phyloP scores from a whole-genome alignment of 2,329 filamentous ascomycete genomes.

The Colletotrichum scovillei region DNA sequence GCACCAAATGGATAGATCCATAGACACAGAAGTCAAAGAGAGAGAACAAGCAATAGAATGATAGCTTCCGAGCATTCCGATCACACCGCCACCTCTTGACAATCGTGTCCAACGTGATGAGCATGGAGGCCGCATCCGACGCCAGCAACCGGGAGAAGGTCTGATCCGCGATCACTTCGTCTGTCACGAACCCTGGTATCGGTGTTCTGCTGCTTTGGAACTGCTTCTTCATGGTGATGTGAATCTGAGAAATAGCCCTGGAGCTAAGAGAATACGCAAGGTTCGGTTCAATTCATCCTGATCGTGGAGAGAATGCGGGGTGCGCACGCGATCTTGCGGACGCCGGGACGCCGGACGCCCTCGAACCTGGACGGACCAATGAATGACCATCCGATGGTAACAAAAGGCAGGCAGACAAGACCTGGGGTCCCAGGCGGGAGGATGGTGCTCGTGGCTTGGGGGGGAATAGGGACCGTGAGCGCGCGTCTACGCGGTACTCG shows the following conservation, averaged over 20 bases:
- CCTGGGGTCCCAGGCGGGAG: neutral
- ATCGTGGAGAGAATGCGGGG: slow-evolving; percentile 25
- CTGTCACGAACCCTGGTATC: neutral
- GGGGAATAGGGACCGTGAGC: neutral
- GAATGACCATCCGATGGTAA: slow-evolving; percentile 4
- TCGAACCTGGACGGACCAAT: slow-evolving; percentile 5
- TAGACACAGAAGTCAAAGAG: slow-evolving; percentile 24
- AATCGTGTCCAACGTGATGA: neutral
- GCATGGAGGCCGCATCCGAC: neutral
- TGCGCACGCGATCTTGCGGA: slow-evolving; percentile 10
- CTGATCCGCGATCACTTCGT: neutral
- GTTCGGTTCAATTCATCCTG: neutral
- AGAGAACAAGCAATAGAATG: slow-evolving; percentile 3
- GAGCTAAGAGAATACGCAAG: neutral
- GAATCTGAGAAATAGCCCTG: neutral
- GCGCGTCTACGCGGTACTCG: neutral
- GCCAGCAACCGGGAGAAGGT: neutral
- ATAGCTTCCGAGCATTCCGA: slow-evolving; percentile 24
- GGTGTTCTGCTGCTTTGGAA: neutral
- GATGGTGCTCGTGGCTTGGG: neutral
- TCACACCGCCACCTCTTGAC: neutral
- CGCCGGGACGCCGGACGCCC: too few species aligned
- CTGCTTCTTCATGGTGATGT: neutral
- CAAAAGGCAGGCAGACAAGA: neutral
- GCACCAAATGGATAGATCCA: slow-evolving; percentile 10